A percentile compares a stretch with the other conserved stretches of the same genome.
These are phyloP conservation scores for Pichia inconspicua DNA, from an alignment of 1,139 yeast species.

Conservation along the genomic window DNA sequence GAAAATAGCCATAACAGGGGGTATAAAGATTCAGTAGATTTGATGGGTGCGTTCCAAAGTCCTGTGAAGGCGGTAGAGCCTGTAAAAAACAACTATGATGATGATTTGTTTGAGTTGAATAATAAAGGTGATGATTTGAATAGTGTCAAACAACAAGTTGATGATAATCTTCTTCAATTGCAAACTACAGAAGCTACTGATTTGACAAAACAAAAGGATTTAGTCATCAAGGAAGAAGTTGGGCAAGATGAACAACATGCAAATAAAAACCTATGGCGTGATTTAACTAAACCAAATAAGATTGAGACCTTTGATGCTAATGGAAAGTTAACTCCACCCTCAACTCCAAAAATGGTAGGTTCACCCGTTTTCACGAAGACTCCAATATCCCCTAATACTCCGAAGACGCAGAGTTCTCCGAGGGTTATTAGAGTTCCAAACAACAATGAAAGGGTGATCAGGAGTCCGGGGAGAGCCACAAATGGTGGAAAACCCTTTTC, in stretches of 20 bases:
- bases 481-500: neutral
- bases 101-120: conserved; percentile 12
- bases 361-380: neutral
- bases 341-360: neutral
- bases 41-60: conserved; percentile 7
- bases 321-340: neutral
- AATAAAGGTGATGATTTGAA: neutral
- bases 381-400: neutral
- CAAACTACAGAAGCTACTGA: too few relatives aligned
- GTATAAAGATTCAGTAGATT: conserved; percentile 12
- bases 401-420: neutral
- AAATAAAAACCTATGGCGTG: neutral
- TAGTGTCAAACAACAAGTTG: too few relatives aligned
- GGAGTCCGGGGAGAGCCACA: neutral
- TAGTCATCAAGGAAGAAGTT: neutral
- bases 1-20: conserved; percentile 3
- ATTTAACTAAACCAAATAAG: neutral
- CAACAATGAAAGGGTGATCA: neutral
- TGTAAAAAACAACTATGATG: conserved; percentile 3
- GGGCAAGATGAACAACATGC: neutral
- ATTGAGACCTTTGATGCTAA: too few relatives aligned
- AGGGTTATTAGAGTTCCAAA: neutral
- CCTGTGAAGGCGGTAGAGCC: neutral
- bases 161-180: too few relatives aligned
- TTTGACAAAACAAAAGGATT: too few relatives aligned